A percentile compares a stretch with the other conserved stretches of the same genome.
Conservation (phyloP, 805 yeast genomes). For the Candida qinlingensis region DNA sequence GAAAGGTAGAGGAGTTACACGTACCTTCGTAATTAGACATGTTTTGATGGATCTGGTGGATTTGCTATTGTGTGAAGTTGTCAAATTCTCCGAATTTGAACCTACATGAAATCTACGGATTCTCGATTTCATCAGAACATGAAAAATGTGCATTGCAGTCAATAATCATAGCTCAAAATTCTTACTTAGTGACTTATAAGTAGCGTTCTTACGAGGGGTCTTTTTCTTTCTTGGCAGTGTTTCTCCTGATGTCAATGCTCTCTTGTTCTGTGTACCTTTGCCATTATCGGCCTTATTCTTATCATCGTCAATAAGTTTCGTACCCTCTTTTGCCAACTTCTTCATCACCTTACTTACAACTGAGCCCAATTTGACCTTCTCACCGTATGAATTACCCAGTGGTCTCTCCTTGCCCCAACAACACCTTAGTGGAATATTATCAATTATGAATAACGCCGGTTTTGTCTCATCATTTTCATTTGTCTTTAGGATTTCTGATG, state of each 20-base stretch:
- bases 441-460: slow-evolving; percentile 32
- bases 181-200: slow-evolving; percentile 6
- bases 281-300: background rate
- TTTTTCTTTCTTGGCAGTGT: background rate
- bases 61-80: background rate
- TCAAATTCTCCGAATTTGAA: background rate
- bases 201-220: background rate
- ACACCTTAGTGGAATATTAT: slow-evolving; percentile 42
- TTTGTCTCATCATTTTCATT: slow-evolving; percentile 3
- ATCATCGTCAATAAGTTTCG: background rate
- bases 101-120: no score
- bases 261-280: background rate
- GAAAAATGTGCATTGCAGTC: no score
- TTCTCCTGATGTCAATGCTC: background rate
- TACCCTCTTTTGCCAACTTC: slow-evolving; percentile 28
- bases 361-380: slow-evolving; percentile 41
- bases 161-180: slow-evolving; percentile 7
- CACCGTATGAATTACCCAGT: slow-evolving; percentile 38
- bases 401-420: slow-evolving; percentile 48
- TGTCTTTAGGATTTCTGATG: slow-evolving; percentile 23
- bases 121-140: no score
- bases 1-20: slow-evolving; percentile 7
- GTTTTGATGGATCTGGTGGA: background rate
- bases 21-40: slow-evolving; percentile 19
- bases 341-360: slow-evolving; percentile 50